Percentiles rank a stretch among this genome's conserved stretches.
Evolutionary conservation across 352 stramenopile genomes (phyloP).

Genomic region (Phytophthora uliginosa): DNA sequence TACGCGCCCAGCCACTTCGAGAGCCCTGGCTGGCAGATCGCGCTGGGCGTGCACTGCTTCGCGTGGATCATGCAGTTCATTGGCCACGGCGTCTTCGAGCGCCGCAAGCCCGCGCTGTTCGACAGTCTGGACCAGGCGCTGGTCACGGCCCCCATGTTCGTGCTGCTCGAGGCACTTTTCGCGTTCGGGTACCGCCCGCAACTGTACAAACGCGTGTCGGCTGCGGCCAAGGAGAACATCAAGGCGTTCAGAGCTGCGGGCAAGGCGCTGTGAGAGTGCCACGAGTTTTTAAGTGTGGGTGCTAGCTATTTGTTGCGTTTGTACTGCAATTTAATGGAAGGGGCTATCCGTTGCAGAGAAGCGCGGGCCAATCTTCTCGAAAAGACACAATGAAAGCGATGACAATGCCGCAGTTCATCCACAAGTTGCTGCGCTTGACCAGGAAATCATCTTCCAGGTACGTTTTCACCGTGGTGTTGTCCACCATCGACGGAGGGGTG

Average conservation of each 20-base stretch:
- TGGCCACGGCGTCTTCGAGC: constrained; percentile 88
- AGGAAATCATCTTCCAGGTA: constrained; percentile 40
- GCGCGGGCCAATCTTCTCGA: constrained; percentile 26
- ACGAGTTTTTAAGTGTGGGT: background rate
- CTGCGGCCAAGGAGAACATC: constrained; percentile 69
- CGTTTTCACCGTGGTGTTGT: constrained; percentile 10
- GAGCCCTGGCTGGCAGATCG: constrained; percentile 59
- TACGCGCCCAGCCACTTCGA: constrained; percentile 46
- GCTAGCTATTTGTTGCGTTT: background rate
- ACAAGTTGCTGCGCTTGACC: constrained; percentile 43
- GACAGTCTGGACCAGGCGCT: constrained; percentile 88
- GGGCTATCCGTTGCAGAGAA: constrained; percentile 22
- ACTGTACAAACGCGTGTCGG: constrained; percentile 66
- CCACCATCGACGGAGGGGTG: constrained; percentile 3
- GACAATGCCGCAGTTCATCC: constrained; percentile 41
- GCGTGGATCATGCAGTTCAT: constrained; percentile 90
- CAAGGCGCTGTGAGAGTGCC: constrained; percentile 41
- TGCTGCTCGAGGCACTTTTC: constrained; percentile 85
- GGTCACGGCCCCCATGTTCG: constrained; percentile 89
- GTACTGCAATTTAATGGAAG: no score
- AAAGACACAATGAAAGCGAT: constrained; percentile 42
- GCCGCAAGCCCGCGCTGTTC: constrained; percentile 84
- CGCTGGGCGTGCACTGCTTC: constrained; percentile 61
- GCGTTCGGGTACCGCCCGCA: constrained; percentile 80
- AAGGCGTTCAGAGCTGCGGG: constrained; percentile 52